phyloP scores from a whole-genome alignment of 345 rosid genomes.

The Hirschfeldia incana region DNA sequence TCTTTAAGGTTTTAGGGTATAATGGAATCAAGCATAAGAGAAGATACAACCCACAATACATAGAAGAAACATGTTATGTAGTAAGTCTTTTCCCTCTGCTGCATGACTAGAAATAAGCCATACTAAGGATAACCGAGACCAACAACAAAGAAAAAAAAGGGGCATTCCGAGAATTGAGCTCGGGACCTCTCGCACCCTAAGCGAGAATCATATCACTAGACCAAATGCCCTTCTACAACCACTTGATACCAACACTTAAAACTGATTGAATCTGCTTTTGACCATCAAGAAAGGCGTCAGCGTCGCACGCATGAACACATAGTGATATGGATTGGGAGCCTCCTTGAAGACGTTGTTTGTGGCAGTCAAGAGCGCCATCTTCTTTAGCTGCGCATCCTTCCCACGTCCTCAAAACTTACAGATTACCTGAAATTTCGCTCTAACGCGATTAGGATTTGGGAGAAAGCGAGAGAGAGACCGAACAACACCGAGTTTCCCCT shows the following conservation, averaged over 20 bases:
- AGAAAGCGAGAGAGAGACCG: constrained; percentile 48
- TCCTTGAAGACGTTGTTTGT: constrained; percentile 61
- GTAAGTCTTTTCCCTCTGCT: background rate
- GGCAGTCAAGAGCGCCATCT: constrained; percentile 48
- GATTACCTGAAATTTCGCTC: background rate
- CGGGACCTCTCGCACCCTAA: constrained; percentile 87
- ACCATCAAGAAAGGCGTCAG: background rate
- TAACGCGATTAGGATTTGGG: background rate
- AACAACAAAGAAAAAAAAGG: background rate
- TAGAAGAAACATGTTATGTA: background rate
- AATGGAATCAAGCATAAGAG: background rate
- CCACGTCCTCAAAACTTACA: constrained; percentile 51
- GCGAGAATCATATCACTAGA: constrained; percentile 90
- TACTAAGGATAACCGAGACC: background rate
- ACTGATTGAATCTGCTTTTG: too few relatives aligned
- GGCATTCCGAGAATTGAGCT: constrained; percentile 33
- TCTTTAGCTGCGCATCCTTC: constrained; percentile 82
- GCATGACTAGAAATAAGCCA: background rate
- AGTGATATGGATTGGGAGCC: constrained; percentile 61
- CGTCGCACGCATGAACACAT: constrained; percentile 60
- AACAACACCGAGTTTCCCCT: constrained; percentile 59
- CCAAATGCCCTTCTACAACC: constrained; percentile 46
- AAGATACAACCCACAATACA: background rate
- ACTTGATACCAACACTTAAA: too few relatives aligned
- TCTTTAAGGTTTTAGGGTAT: background rate